Evolutionary conservation across 768 basidiomycete genomes (phyloP), one percentile per base, ranked within the genome.

Genomic region (Podaxis carcinomalis): DNA sequence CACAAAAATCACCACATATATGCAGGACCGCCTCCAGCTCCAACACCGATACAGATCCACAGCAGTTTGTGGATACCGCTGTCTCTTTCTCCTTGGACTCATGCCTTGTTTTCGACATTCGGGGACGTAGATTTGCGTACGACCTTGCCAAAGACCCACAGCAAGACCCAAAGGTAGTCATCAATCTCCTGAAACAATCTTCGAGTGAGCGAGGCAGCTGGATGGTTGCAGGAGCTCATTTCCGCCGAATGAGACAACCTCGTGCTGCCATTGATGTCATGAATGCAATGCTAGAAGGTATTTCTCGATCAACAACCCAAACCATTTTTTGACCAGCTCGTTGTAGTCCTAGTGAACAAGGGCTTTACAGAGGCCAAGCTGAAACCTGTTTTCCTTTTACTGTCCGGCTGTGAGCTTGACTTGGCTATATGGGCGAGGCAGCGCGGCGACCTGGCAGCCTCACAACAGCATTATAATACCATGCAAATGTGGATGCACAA

Each of bases 371-470:
- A 75, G 39, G 67, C 69, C 25, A 72, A 78, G 3, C 71, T 84
- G 40, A 80, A 76, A 64, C 83, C 84, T 13, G 80, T 77, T 0
- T 81, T 75, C 66, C 74, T 86, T 7, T 74, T 85, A 68, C 73
- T 85, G 14, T 78, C 84, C 6, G 78, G 80, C 56, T 85, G 84
- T 64, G 80, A 85, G 65, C 72, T 73, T 2, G 84, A 85, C 64
- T 66, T 85, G 56, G 76, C 72, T 51, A 75, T 68, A 66, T 64
- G 63, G 39, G 67, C 69, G 21, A 74, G 73, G 62, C 36, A 65
- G 47, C 16, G 65, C 40, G 69, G 68, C 21, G 65, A 73, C 0
- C 67, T 67, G n/a, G 63, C 66, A n/a, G 70, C 72, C 16, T 62
- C 67, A 1, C 67, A 61, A 49, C 39, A 68, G 21, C 80, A 85